A percentile compares a stretch with the other conserved stretches of the same genome.
Evolutionary conservation across 2,329 filamentous ascomycete genomes (phyloP).

Genomic region (Blastomyces emzantsi): DNA sequence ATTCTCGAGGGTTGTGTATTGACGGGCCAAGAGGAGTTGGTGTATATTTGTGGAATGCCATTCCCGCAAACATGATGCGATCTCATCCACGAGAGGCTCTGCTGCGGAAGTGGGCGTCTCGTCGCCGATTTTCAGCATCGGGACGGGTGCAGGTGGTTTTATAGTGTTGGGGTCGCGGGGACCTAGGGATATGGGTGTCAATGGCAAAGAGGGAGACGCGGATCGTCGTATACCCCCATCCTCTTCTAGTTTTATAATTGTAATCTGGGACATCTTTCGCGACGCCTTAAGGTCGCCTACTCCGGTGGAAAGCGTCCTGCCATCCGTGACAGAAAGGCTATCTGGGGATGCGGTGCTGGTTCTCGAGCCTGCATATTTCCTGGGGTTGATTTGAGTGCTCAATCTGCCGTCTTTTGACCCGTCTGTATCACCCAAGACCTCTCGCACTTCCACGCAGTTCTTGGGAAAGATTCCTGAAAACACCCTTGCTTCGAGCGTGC

Average conservation of each 20-base stretch:
- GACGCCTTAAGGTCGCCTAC: slow-evolving; percentile 27
- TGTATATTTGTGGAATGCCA: slow-evolving; percentile 98
- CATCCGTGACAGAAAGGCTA: slow-evolving; percentile 1
- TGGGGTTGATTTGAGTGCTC: slow-evolving; percentile 29
- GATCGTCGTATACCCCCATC: slow-evolving; percentile 25
- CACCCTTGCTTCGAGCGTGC: slow-evolving; percentile 88
- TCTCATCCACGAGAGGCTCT: slow-evolving; percentile 93
- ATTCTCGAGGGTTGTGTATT: slow-evolving; percentile 72
- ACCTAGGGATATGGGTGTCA: slow-evolving; percentile 27
- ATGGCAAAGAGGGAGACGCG: slow-evolving; percentile 26
- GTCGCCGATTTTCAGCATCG: slow-evolving; percentile 95
- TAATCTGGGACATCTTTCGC: slow-evolving; percentile 33
- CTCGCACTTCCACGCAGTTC: slow-evolving; percentile 88
- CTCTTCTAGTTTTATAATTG: slow-evolving; percentile 31
- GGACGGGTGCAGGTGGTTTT: slow-evolving; percentile 83
- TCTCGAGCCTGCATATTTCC: slow-evolving; percentile 21
- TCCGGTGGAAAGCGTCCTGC: slow-evolving; percentile 16
- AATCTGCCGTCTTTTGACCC: slow-evolving; percentile 20
- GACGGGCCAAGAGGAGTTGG: slow-evolving; percentile 71
- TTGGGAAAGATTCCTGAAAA: slow-evolving; percentile 98
- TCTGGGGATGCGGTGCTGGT: slow-evolving; percentile 20
- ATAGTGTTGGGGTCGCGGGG: slow-evolving; percentile 52
- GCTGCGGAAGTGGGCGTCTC: slow-evolving; percentile 83
- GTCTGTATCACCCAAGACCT: slow-evolving; percentile 72
- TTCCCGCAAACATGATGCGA: slow-evolving; percentile 90